Conservation (phyloP, 371 early-diverging fungal species). For the Mycotypha africana region DNA sequence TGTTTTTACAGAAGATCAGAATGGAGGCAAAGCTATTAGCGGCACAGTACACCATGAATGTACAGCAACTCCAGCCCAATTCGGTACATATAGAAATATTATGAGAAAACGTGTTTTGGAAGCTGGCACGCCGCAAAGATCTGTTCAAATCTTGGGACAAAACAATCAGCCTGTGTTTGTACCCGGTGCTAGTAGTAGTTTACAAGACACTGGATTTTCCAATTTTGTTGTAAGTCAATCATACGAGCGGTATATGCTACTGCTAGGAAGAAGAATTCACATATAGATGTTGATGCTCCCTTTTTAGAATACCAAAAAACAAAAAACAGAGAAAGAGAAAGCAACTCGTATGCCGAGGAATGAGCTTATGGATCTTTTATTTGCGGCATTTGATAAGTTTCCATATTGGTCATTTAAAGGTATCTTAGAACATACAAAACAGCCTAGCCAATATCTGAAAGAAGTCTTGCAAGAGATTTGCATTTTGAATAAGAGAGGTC, state of each 20-base stretch:
- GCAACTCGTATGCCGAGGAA: conserved; percentile 80
- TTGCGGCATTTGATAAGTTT: conserved; percentile 73
- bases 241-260: not conserved
- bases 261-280: too few species aligned
- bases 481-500: conserved; percentile 78
- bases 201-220: conserved; percentile 43
- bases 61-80: conserved; percentile 60
- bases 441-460: conserved; percentile 76
- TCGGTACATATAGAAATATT: conserved; percentile 62
- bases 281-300: conserved; percentile 1
- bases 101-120: conserved; percentile 68
- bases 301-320: conserved; percentile 29
- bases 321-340: conserved; percentile 52
- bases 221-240: conserved; percentile 50
- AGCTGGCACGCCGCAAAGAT: conserved; percentile 50
- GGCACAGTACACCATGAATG: conserved; percentile 86
- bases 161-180: conserved; percentile 53
- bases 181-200: conserved; percentile 54
- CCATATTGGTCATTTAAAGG: conserved; percentile 88
- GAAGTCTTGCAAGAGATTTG: conserved; percentile 82
- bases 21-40: conserved; percentile 37
- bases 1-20: conserved; percentile 64
- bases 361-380: conserved; percentile 80
- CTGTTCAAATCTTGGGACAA: conserved; percentile 51
- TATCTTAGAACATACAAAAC: conserved; percentile 74